Evolutionary conservation across 1,139 yeast species (phyloP).

Genomic region (Geotrichum histeridarum): DNA sequence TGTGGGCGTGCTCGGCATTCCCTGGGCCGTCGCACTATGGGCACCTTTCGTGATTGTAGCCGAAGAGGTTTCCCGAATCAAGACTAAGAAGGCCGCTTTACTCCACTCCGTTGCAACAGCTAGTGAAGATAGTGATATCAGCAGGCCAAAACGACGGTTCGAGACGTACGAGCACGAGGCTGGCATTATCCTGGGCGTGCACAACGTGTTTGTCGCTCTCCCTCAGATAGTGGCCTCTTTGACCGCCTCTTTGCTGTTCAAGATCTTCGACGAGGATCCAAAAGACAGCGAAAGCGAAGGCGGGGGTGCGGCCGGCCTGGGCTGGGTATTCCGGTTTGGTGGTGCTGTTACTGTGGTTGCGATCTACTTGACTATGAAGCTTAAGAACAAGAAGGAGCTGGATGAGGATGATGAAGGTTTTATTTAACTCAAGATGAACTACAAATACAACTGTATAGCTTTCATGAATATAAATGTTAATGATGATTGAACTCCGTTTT

Average conservation of each 20-base stretch:
- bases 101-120: background rate
- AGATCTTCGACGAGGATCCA: constrained; percentile 21
- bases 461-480: too few species aligned
- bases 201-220: constrained; percentile 47
- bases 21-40: constrained; percentile 52
- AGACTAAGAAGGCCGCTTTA: constrained; percentile 33
- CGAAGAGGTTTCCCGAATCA: constrained; percentile 46
- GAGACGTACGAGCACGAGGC: constrained; percentile 42
- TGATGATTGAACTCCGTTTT: too few species aligned
- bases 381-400: constrained; percentile 25
- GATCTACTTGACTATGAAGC: constrained; percentile 35
- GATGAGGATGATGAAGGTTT: constrained; percentile 6
- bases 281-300: constrained; percentile 17
- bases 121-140: background rate
- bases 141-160: constrained; percentile 27
- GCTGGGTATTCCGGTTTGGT: constrained; percentile 48
- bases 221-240: constrained; percentile 47
- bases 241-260: constrained; percentile 41
- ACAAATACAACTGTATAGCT: too few species aligned
- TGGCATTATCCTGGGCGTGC: constrained; percentile 46
- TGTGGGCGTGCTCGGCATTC: constrained; percentile 45
- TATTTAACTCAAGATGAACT: background rate
- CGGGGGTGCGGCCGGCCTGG: constrained; percentile 38
- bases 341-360: constrained; percentile 45
- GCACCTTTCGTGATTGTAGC: constrained; percentile 49